These are phyloP conservation scores for Agaricales sp. DNA, from an alignment of 1,284 basidiomycete genomes.

Conservation along the genomic window DNA sequence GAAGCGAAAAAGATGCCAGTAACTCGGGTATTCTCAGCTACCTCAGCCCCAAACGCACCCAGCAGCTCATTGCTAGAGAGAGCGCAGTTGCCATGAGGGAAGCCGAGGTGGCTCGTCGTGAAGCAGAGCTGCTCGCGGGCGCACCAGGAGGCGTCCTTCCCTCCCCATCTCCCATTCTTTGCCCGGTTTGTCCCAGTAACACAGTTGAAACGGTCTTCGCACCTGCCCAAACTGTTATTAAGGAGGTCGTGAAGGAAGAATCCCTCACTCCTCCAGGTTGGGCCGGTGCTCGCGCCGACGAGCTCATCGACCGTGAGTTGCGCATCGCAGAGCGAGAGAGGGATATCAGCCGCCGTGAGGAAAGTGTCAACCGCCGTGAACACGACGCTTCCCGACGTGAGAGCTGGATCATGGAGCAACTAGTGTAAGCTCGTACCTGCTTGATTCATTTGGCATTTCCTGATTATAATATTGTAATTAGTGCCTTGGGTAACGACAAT, in stretches of 20 bases:
- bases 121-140: conserved; percentile 70
- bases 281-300: conserved; percentile 61
- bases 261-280: conserved; percentile 65
- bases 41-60: conserved; percentile 69
- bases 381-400: conserved; percentile 77
- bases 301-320: conserved; percentile 71
- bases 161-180: conserved; percentile 34
- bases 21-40: conserved; percentile 54
- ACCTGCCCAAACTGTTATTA: conserved; percentile 69
- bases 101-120: conserved; percentile 74
- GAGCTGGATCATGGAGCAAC: conserved; percentile 81
- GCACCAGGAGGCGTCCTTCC: conserved; percentile 68
- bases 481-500: conserved; percentile 58
- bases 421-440: conserved; percentile 66
- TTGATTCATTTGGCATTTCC: not conserved
- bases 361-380: conserved; percentile 70
- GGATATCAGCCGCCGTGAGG: conserved; percentile 74
- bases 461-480: conserved; percentile 21
- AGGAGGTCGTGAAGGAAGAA: conserved; percentile 75
- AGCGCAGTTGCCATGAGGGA: conserved; percentile 66
- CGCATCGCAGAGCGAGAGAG: conserved; percentile 74
- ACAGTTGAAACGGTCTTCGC: conserved; percentile 46
- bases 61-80: conserved; percentile 68
- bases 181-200: conserved; percentile 43
- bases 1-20: conserved; percentile 19